Conservation (phyloP, 75 land plant species). For the Cryptomeria japonica region DNA sequence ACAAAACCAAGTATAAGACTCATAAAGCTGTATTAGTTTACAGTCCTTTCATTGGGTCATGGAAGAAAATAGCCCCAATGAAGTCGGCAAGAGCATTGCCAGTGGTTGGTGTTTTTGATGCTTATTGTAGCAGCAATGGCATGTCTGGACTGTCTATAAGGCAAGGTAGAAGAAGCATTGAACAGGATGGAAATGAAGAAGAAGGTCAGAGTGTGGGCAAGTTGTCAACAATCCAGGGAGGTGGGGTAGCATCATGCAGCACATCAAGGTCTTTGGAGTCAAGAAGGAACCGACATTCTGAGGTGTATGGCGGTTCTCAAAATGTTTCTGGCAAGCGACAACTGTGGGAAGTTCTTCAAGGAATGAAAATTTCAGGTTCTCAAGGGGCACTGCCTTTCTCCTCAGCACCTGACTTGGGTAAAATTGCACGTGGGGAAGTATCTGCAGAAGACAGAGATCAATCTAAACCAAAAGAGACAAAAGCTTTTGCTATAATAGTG, state of each 20-base stretch:
- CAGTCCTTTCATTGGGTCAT: constrained; percentile 52
- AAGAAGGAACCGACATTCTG: constrained; percentile 45
- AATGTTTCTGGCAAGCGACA: constrained; percentile 58
- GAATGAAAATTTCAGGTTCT: constrained; percentile 12
- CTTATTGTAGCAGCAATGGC: constrained; percentile 24
- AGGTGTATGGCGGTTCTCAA: constrained; percentile 73
- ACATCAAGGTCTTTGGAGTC: constrained; percentile 26
- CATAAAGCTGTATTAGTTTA: constrained; percentile 63
- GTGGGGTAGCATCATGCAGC: constrained; percentile 14
- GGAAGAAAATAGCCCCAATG: constrained; percentile 68
- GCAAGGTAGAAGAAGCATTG: not conserved
- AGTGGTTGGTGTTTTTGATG: constrained; percentile 62
- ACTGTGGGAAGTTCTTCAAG: constrained; percentile 26
- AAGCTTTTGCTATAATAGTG: constrained; percentile 60
- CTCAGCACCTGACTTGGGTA: not conserved
- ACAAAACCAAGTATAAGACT: constrained; percentile 48
- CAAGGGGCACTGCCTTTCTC: constrained; percentile 6
- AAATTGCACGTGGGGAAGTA: constrained; percentile 14
- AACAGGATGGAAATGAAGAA: not conserved
- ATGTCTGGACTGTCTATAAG: not conserved
- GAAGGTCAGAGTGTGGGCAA: not conserved
- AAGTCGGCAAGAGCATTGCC: constrained; percentile 58
- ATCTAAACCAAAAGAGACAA: constrained; percentile 18
- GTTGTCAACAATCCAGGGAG: constrained; percentile 21
- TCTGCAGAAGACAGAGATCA: constrained; percentile 20